Conservation (phyloP, 2,329 filamentous ascomycete species). For the Cercospora citrullina region DNA sequence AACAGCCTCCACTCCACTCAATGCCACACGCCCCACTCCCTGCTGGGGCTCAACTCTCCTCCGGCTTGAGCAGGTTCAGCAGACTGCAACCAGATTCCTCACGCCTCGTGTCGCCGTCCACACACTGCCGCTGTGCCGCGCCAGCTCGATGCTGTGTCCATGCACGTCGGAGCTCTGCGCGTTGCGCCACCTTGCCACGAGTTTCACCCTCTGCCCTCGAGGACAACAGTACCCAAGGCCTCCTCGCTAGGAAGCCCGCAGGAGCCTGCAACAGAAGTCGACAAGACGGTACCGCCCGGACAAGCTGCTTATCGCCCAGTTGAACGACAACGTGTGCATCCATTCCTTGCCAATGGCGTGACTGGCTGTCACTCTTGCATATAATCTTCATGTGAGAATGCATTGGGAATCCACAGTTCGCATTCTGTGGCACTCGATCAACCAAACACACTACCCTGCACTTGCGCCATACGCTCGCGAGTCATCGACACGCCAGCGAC, state of each 20-base stretch:
- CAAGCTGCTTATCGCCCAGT: not conserved
- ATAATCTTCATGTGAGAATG: conserved; percentile 3
- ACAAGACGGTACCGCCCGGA: not conserved
- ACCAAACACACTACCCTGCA: not conserved
- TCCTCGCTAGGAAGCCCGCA: not conserved
- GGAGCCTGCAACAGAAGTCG: not conserved
- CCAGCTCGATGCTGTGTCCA: not conserved
- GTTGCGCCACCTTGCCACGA: not conserved
- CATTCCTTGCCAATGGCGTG: conserved; percentile 3
- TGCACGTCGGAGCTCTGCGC: not conserved
- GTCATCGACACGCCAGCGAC: not conserved
- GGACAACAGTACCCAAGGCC: not conserved
- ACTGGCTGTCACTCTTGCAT: not conserved
- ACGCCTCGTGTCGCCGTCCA: not conserved
- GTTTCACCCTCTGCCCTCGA: not conserved
- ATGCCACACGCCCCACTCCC: not conserved
- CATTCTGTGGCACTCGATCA: not conserved
- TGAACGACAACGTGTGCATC: not conserved
- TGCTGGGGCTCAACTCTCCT: not conserved
- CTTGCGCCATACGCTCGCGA: not conserved
- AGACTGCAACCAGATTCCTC: not conserved
- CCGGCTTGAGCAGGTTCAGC: not conserved
- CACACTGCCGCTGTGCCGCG: not conserved
- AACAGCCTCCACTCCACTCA: not conserved
- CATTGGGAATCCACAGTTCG: not conserved